Conservation (phyloP, 2,329 filamentous ascomycete genomes). For the Diaporthe velutina region DNA sequence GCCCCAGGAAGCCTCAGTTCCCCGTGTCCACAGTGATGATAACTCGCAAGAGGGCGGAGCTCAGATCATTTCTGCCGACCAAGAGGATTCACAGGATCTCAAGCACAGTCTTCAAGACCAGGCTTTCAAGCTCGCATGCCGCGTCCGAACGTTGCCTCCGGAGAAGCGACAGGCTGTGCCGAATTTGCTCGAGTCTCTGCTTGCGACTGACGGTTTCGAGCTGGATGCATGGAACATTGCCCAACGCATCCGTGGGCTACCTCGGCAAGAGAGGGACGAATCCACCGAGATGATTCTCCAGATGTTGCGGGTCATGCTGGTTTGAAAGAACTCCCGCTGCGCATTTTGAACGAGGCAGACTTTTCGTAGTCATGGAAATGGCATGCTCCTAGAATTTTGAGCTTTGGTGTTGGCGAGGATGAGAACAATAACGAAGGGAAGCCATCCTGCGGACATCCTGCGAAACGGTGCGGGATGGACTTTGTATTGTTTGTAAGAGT, state of each 20-base stretch:
- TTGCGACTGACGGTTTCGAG: background rate
- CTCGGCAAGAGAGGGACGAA: background rate
- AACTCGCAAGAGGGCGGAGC: background rate
- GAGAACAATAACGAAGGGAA: no score
- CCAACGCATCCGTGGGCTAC: background rate
- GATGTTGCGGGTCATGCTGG: background rate
- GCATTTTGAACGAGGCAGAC: background rate
- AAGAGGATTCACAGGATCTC: background rate
- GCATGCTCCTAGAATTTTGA: no score
- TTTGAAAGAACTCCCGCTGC: background rate
- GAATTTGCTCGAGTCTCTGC: background rate
- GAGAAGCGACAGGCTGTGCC: background rate
- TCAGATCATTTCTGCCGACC: background rate
- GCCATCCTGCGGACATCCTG: no score
- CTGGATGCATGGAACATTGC: background rate
- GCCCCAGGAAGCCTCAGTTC: no score
- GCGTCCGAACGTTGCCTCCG: background rate
- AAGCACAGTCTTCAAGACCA: background rate
- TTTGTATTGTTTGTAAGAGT: no score
- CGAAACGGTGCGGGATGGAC: no score
- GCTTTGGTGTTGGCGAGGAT: no score
- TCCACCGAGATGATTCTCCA: background rate
- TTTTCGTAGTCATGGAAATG: no score
- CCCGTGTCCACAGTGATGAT: no score
- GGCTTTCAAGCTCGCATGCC: background rate